These are phyloP conservation scores for Citrullus mucosospermus DNA, from an alignment of 306 rosid species.

Conservation along the genomic window DNA sequence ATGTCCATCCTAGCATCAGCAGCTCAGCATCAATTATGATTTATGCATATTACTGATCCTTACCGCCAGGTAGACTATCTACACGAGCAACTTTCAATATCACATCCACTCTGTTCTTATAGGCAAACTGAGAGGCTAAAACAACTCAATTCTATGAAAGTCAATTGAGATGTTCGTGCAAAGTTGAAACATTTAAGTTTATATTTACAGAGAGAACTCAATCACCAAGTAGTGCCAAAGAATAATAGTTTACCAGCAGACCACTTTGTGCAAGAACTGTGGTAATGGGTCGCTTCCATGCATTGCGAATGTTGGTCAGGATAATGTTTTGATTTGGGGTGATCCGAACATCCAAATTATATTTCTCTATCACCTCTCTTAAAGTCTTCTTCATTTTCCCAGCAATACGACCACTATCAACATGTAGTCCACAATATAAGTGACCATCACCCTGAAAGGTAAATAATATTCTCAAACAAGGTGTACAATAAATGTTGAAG, in stretches of 20 bases:
- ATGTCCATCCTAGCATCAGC: neutral
- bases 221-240: neutral
- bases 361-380: conserved; percentile 86
- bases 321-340: conserved; percentile 92
- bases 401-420: conserved; percentile 78
- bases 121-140: neutral
- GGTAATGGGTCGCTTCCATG: conserved; percentile 92
- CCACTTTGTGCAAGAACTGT: conserved; percentile 87
- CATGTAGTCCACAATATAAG: conserved; percentile 80
- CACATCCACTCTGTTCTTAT: neutral
- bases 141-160: neutral
- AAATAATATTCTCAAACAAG: conserved; percentile 3
- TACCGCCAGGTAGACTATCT: neutral
- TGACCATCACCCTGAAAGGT: conserved; percentile 70
- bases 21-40: neutral
- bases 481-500: neutral
- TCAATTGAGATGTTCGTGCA: neutral
- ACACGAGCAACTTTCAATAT: neutral
- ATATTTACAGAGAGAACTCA: neutral
- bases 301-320: conserved; percentile 64
- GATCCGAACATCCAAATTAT: conserved; percentile 60
- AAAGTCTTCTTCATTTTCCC: conserved; percentile 78
- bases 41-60: neutral
- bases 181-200: neutral
- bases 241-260: conserved; percentile 61